Evolutionary conservation across 305 asterid species (phyloP).

Genomic region (Withania somnifera): DNA sequence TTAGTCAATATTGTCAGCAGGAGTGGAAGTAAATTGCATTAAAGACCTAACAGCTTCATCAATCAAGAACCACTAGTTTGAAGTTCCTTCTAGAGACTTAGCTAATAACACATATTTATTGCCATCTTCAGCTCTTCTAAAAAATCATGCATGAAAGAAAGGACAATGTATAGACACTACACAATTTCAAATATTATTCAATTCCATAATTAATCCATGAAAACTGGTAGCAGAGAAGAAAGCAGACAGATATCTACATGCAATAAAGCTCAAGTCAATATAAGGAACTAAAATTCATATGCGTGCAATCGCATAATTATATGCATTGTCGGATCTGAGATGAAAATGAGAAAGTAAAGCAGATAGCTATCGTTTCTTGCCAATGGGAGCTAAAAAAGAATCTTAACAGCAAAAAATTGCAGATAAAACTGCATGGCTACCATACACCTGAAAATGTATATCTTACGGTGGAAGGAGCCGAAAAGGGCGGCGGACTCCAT

Average conservation of each 20-base stretch:
- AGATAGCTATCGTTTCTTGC: not conserved
- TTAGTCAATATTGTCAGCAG: not conserved
- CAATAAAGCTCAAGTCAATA: not conserved
- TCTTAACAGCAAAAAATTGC: not conserved
- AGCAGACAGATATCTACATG: not conserved
- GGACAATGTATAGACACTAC: not conserved
- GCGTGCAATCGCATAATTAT: not conserved
- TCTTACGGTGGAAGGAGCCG: constrained; percentile 34
- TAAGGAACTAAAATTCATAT: too few species aligned
- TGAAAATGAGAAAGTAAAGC: not conserved
- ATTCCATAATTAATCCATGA: not conserved
- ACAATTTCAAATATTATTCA: not conserved
- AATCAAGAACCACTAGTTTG: not conserved
- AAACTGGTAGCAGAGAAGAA: not conserved
- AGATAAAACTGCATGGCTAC: not conserved
- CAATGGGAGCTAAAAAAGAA: not conserved
- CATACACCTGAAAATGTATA: not conserved
- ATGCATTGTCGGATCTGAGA: not conserved
- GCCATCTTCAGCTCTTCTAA: not conserved
- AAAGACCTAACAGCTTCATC: not conserved
- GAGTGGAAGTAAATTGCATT: not conserved
- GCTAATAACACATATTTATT: not conserved
- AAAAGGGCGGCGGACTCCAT: constrained; percentile 64
- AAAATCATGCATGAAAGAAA: not conserved
- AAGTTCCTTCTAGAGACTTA: not conserved